Conservation (phyloP, 441 rosid species). For the Populus hybrid region DNA sequence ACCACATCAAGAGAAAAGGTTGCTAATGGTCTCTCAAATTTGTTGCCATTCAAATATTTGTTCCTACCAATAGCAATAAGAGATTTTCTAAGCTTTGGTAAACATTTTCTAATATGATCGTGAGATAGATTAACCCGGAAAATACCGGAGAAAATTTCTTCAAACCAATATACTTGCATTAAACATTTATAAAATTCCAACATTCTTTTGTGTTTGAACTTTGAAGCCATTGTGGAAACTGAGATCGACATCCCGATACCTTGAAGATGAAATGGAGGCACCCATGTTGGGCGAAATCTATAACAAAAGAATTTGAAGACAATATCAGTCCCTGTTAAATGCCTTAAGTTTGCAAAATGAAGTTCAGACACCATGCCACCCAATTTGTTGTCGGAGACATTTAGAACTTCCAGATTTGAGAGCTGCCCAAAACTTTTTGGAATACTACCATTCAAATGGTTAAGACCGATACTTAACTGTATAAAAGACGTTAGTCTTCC, state of each 20-base stretch:
- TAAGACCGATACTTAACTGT: background rate
- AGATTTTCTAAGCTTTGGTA: slow-evolving; percentile 9
- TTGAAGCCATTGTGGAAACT: slow-evolving; percentile 31
- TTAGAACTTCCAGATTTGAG: background rate
- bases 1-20: slow-evolving; percentile 7
- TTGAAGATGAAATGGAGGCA: slow-evolving; percentile 29
- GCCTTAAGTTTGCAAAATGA: slow-evolving; percentile 38
- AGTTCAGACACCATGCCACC: slow-evolving; percentile 31
- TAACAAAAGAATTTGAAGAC: slow-evolving; percentile 23
- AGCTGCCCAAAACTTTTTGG: slow-evolving; percentile 22
- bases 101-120: slow-evolving; percentile 12
- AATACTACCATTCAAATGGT: slow-evolving; percentile 19
- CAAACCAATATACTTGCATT: slow-evolving; percentile 25
- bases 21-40: slow-evolving; percentile 12
- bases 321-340: slow-evolving; percentile 19
- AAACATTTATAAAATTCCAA: background rate
- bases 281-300: slow-evolving; percentile 23
- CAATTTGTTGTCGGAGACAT: slow-evolving; percentile 29
- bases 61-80: background rate
- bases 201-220: background rate
- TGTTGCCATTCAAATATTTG: slow-evolving; percentile 11
- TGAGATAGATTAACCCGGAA: background rate
- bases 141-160: background rate
- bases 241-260: slow-evolving; percentile 3
- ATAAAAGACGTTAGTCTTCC: slow-evolving; percentile 20